A percentile compares a stretch with the other conserved stretches of the same genome.
These are phyloP conservation scores for Salicornia ramosissima DNA, from an alignment of 148 eudicot species.

Conservation along the genomic window DNA sequence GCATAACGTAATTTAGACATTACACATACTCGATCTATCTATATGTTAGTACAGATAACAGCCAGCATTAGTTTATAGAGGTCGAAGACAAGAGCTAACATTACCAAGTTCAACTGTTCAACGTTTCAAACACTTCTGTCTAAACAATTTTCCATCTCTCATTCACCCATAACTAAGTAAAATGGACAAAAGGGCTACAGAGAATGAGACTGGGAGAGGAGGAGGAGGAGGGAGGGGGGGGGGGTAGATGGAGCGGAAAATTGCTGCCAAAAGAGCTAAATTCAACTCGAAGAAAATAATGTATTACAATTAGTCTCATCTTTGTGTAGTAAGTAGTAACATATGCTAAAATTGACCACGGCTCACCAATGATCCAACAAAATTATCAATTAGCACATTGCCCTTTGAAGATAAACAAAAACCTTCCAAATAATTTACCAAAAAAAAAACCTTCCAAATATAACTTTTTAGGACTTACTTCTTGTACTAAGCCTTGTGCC, in stretches of 20 bases:
- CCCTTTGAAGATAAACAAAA: not conserved
- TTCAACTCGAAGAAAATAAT: slow-evolving; percentile 6
- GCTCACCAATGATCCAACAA: not conserved
- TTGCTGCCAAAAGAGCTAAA: not conserved
- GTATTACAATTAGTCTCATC: not conserved
- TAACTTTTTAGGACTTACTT: slow-evolving; percentile 42
- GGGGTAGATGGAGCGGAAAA: not conserved
- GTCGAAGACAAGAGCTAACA: not conserved
- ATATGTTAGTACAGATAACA: not conserved
- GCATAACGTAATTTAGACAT: not conserved
- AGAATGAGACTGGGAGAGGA: too few species aligned
- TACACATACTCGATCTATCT: not conserved
- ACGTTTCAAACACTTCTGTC: too few species aligned
- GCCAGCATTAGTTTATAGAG: not conserved
- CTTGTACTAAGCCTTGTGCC: slow-evolving; percentile 89
- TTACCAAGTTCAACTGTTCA: not conserved
- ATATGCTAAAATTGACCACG: not conserved
- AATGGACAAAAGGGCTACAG: too few species aligned
- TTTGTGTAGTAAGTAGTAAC: too few species aligned
- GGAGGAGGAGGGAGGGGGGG: not conserved
- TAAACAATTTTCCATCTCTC: too few species aligned
- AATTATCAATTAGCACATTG: not conserved
- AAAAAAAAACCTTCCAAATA: not conserved
- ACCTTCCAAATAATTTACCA: too few species aligned
- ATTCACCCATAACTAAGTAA: too few species aligned